Conservation (phyloP, 2,329 filamentous ascomycete genomes). For the Ceratocystis diversiconidia region DNA sequence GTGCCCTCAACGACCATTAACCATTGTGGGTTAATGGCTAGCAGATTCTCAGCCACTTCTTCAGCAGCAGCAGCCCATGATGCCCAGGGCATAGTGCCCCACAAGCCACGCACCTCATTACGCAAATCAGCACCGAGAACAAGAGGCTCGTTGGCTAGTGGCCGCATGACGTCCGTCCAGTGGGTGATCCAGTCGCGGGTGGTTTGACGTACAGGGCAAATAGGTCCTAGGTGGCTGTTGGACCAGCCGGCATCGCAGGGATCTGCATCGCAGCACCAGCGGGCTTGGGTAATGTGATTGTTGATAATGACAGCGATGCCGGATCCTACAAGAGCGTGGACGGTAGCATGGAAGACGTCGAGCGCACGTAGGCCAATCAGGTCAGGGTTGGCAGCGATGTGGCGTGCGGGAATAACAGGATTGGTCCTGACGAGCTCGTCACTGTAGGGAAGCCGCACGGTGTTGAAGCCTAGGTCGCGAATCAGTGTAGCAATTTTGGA, state of each 20-base stretch:
- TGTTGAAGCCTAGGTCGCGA: constrained; percentile 51
- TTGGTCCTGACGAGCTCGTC: constrained; percentile 53
- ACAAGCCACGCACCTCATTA: constrained; percentile 54
- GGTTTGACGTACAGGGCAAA: constrained; percentile 48
- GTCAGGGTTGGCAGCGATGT: constrained; percentile 46
- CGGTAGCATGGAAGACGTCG: constrained; percentile 46
- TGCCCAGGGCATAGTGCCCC: constrained; percentile 54
- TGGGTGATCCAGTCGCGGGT: constrained; percentile 53
- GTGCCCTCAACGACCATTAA: constrained; percentile 55
- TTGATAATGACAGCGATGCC: constrained; percentile 53
- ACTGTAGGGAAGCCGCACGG: constrained; percentile 52
- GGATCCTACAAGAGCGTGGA: constrained; percentile 44
- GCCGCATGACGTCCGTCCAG: constrained; percentile 50
- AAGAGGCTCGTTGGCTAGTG: constrained; percentile 41
- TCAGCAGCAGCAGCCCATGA: constrained; percentile 52
- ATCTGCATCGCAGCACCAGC: constrained; percentile 55
- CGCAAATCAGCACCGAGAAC: constrained; percentile 54
- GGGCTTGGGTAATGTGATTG: constrained; percentile 55
- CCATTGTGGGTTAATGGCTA: constrained; percentile 47
- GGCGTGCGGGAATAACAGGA: constrained; percentile 31
- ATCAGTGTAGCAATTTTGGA: constrained; percentile 46
- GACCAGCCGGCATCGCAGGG: constrained; percentile 54
- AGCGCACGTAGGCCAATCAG: constrained; percentile 42
- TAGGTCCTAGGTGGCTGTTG: constrained; percentile 45
- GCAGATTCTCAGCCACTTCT: constrained; percentile 44